Evolutionary conservation across 495 filamentous ascomycete genomes (phyloP).

Genomic region (Penicillium roqueforti): DNA sequence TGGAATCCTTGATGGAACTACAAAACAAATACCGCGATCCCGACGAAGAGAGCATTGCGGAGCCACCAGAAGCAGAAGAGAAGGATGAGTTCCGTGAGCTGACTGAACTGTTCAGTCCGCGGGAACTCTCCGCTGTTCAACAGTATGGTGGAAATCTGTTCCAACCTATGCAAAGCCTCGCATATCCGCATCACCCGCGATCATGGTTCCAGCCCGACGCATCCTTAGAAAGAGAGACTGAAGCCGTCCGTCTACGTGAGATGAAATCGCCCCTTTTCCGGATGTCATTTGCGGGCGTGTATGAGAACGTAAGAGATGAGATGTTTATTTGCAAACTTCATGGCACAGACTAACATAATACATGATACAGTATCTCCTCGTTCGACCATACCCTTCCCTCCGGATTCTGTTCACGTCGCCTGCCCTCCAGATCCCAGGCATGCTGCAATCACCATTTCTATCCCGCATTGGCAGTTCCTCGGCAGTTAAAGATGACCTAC

Average conservation of each 20-base stretch:
- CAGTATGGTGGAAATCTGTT: constrained; percentile 32
- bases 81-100: constrained; percentile 50
- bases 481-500: constrained; percentile 52
- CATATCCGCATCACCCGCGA: neutral
- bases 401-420: constrained; percentile 62
- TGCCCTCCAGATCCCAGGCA: constrained; percentile 55
- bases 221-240: constrained; percentile 18
- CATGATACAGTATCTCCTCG: constrained; percentile 51
- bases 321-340: neutral
- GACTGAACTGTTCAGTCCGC: constrained; percentile 52
- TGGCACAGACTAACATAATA: neutral
- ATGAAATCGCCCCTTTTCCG: constrained; percentile 19
- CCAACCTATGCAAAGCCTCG: constrained; percentile 17
- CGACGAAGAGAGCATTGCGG: constrained; percentile 18
- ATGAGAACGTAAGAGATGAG: constrained; percentile 39
- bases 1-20: constrained; percentile 53
- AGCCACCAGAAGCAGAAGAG: constrained; percentile 10
- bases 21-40: constrained; percentile 24
- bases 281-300: constrained; percentile 39
- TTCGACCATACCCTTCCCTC: constrained; percentile 58
- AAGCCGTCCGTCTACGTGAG: constrained; percentile 24
- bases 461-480: constrained; percentile 50
- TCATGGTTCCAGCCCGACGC: constrained; percentile 16
- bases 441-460: constrained; percentile 58
- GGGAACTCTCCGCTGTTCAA: constrained; percentile 49